Base-by-base conservation (phyloP, 371 early-diverging fungal genomes). In the Mucor racemosus region DNA sequence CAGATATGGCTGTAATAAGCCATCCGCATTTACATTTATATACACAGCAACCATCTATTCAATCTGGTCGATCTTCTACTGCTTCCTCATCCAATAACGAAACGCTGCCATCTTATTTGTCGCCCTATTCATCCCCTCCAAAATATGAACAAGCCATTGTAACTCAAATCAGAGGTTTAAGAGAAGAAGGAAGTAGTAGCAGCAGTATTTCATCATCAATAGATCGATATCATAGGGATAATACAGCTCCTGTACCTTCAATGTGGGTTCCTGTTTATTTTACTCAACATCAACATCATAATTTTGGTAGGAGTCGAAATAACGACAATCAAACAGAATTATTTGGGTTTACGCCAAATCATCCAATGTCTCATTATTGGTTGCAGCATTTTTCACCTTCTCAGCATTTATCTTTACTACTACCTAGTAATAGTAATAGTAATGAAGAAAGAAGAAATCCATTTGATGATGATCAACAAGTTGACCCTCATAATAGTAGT, bases 61-160 rank as follows among this genome's bases (percentile, higher is more conserved):
- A 15, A 14, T 62, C 75, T 26, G 66, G 60, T 0, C 64, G 69
- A 21, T 58, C 64, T 5, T 74, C 73, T 42, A 67, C 66, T n/a
- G 33, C 65, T 15, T 55, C 67, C 1, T 67, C 66, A 4, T 62
- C 40, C 6, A 34, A 50, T 11, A 41, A 58, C 13, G 79, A 81
- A 34, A 65, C 74, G 8, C 39, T 81, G 11, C 81, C 81, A 1
- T 71, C 77, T 19, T 81, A 81, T n/a, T 54, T 71, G 19, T 65
- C 76, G 8, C 74, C 79, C 8, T 77, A 76, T 48, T 64, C 68
- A 6, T 64, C 76, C 4, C 79, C 79, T 21, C 81, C 81, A 26
- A 81, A 81, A 63, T 81, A 81, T 56, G 81, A 81, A 59, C 79
- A 81, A 35, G 81, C 81, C 35, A 78, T 81, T 57, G 81, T 81